A percentile compares a stretch with the other conserved stretches of the same genome.
These are phyloP conservation scores for Pythium utonaiense DNA, from an alignment of 352 stramenopile genomes.

Conservation along the genomic window DNA sequence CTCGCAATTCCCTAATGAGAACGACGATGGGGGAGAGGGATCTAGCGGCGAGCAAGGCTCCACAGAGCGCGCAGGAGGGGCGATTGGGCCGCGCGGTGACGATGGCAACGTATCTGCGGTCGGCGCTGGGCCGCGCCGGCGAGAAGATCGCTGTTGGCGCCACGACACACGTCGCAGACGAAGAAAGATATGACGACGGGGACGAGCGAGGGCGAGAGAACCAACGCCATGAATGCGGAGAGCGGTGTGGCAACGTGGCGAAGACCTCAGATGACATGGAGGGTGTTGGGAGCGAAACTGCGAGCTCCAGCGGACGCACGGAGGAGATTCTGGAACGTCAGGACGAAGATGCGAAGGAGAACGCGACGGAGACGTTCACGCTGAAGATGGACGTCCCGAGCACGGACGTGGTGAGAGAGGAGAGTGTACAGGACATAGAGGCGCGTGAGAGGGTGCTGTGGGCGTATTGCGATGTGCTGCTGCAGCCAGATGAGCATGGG, in stretches of 20 bases:
- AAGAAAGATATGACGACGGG: neutral
- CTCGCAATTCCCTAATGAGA: neutral
- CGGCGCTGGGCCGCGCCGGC: conserved; percentile 31
- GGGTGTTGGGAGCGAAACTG: neutral
- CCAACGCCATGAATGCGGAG: too few relatives aligned
- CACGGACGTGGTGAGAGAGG: too few relatives aligned
- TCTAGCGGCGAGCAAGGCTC: neutral
- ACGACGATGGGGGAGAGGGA: neutral
- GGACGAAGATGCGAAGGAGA: neutral
- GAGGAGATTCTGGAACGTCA: conserved; percentile 7
- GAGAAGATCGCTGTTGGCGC: conserved; percentile 2
- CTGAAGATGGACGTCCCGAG: neutral
- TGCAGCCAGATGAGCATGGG: conserved; percentile 41
- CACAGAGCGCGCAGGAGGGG: neutral
- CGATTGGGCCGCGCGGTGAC: conserved; percentile 13
- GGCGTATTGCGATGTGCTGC: conserved; percentile 37
- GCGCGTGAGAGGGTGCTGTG: conserved; percentile 2
- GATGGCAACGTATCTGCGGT: conserved; percentile 42
- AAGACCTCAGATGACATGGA: neutral
- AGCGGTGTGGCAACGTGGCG: neutral
- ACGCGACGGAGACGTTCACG: neutral
- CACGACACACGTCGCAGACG: neutral
- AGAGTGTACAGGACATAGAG: too few relatives aligned
- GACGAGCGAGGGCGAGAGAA: too few relatives aligned
- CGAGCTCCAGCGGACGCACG: conserved; percentile 7